phyloP scores from a whole-genome alignment of 805 yeast species.

The Barnettozyma sp. region DNA sequence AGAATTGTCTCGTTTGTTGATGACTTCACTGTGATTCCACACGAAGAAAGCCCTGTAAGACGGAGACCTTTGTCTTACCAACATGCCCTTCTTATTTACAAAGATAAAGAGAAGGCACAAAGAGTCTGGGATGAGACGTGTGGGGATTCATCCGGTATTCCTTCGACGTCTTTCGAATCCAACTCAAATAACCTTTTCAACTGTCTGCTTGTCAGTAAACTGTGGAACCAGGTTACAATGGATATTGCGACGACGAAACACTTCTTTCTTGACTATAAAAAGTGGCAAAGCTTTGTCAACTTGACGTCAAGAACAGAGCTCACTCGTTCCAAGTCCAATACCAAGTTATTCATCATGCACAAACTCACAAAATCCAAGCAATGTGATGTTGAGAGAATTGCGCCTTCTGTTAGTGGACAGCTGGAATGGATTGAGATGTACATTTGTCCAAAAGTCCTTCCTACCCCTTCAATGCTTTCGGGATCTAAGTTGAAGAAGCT shows the following conservation, averaged over 20 bases:
- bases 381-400: constrained; percentile 42
- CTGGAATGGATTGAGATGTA: constrained; percentile 71
- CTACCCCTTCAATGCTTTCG: constrained; percentile 41
- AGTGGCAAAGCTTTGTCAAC: constrained; percentile 36
- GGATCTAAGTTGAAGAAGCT: constrained; percentile 34
- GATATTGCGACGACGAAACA: constrained; percentile 50
- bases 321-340: constrained; percentile 23
- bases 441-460: constrained; percentile 69
- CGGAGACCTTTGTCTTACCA: constrained; percentile 62
- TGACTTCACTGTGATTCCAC: constrained; percentile 47
- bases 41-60: constrained; percentile 51
- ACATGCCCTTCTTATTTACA: constrained; percentile 64
- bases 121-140: constrained; percentile 35
- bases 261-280: constrained; percentile 43
- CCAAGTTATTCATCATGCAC: constrained; percentile 55
- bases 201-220: constrained; percentile 62
- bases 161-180: constrained; percentile 10
- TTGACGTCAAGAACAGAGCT: constrained; percentile 10
- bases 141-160: constrained; percentile 16
- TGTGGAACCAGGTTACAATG: constrained; percentile 53
- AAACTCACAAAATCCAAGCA: constrained; percentile 53
- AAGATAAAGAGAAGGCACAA: constrained; percentile 41
- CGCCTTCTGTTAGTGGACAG: constrained; percentile 38
- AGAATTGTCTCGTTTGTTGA: constrained; percentile 59
- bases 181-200: constrained; percentile 36